Conservation (phyloP, 1,139 yeast species). For the Pichia sp. region DNA sequence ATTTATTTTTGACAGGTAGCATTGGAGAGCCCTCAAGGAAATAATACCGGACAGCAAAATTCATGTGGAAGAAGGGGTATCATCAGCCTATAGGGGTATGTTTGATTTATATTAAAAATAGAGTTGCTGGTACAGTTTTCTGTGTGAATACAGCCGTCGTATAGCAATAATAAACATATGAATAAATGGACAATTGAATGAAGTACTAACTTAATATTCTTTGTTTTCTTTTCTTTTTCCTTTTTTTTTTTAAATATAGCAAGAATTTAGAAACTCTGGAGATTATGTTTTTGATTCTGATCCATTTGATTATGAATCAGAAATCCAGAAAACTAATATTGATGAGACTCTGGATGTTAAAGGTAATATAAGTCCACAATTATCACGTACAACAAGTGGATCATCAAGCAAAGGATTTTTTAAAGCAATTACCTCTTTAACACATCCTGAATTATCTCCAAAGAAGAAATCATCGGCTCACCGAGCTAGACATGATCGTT, state of each 20-base stretch:
- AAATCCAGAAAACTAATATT: constrained; percentile 1
- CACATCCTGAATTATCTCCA: constrained; percentile 12
- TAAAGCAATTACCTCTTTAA: constrained; percentile 8
- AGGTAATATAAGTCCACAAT: not conserved
- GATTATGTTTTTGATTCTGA: constrained; percentile 16
- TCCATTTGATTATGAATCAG: constrained; percentile 7
- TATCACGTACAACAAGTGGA: not conserved
- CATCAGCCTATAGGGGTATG: constrained; percentile 25
- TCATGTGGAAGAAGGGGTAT: constrained; percentile 26
- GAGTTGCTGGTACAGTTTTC: not conserved
- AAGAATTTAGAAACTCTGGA: constrained; percentile 9
- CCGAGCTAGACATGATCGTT: constrained; percentile 9
- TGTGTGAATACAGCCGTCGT: not conserved
- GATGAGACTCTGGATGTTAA: not conserved
- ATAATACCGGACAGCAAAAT: not conserved
- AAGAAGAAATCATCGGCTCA: constrained; percentile 9
- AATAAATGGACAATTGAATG: too few species aligned
- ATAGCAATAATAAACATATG: not conserved
- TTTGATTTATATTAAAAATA: not conserved
- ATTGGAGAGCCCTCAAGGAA: not conserved
- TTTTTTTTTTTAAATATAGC: constrained; percentile 1
- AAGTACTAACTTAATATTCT: not conserved
- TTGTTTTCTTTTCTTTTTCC: not conserved
- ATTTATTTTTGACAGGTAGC: too few species aligned
- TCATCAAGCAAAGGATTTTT: constrained; percentile 9